A percentile compares a stretch with the other conserved stretches of the same genome.
Evolutionary conservation across 352 stramenopile species (phyloP).

Genomic region (Globisporangium rhizosaccharum): DNA sequence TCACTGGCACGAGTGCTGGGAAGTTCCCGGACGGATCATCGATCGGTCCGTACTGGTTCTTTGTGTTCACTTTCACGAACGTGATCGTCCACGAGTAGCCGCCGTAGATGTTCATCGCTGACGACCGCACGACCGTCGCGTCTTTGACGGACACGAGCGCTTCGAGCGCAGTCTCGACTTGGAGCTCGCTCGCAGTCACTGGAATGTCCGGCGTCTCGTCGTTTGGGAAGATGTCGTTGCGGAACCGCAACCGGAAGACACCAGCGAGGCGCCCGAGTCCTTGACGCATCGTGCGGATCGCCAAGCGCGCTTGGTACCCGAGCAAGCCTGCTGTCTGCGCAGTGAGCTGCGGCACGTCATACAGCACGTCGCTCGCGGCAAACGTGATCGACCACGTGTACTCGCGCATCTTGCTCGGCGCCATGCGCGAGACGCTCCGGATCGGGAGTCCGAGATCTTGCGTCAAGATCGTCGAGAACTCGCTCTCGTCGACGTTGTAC

Average conservation of each 20-base stretch:
- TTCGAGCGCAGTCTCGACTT: slow-evolving; percentile 54
- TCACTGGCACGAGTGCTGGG: slow-evolving; percentile 53
- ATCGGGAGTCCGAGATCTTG: slow-evolving; percentile 59
- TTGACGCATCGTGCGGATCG: slow-evolving; percentile 46
- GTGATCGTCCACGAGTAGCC: slow-evolving; percentile 85
- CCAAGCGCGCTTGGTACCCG: slow-evolving; percentile 44
- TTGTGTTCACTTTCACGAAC: slow-evolving; percentile 75
- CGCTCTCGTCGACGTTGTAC: slow-evolving; percentile 48
- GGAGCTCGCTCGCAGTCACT: slow-evolving; percentile 44
- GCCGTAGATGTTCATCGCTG: slow-evolving; percentile 63
- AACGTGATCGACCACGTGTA: slow-evolving; percentile 83
- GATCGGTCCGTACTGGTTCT: slow-evolving; percentile 65
- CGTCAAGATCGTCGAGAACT: slow-evolving; percentile 50
- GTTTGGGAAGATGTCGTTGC: slow-evolving; percentile 63
- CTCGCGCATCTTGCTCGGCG: slow-evolving; percentile 29
- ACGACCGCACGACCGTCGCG: slow-evolving; percentile 50
- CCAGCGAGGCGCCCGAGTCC: slow-evolving; percentile 62
- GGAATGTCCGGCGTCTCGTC: slow-evolving; percentile 69
- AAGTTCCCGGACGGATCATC: slow-evolving; percentile 63
- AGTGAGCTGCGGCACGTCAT: slow-evolving; percentile 52
- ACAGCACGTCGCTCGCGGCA: slow-evolving; percentile 48
- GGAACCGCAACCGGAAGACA: slow-evolving; percentile 64
- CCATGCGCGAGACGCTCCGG: slow-evolving; percentile 41
- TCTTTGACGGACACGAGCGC: slow-evolving; percentile 70
- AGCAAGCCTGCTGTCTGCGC: slow-evolving; percentile 46